phyloP scores from a whole-genome alignment of 2,329 filamentous ascomycete species.

The Delphinella strobiligena region DNA sequence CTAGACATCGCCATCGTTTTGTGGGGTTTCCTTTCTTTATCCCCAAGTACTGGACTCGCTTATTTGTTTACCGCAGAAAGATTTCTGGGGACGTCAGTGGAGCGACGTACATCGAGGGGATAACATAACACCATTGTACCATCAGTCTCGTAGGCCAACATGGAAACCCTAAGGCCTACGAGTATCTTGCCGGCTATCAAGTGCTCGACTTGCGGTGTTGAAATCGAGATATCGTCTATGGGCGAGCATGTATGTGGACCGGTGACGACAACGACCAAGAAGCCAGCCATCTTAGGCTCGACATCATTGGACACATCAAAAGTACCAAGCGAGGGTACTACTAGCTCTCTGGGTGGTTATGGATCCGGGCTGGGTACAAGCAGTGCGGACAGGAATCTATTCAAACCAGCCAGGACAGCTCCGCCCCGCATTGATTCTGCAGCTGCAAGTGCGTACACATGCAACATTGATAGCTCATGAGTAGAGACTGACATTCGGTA shows the following conservation, averaged over 20 bases:
- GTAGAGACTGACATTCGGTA: slow-evolving; percentile 1
- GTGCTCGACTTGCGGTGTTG: slow-evolving; percentile 65
- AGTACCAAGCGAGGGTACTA: too few species aligned
- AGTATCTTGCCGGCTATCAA: slow-evolving; percentile 73
- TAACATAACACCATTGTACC: too few species aligned
- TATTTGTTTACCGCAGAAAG: neutral
- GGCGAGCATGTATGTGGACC: slow-evolving; percentile 62
- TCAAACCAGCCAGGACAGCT: slow-evolving; percentile 28
- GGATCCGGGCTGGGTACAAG: too few species aligned
- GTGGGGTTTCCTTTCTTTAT: neutral
- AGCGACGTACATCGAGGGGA: too few species aligned
- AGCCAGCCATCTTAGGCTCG: too few species aligned
- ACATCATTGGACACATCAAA: too few species aligned
- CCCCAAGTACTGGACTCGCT: neutral
- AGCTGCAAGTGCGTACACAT: slow-evolving; percentile 38
- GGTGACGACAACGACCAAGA: too few species aligned
- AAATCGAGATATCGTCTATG: slow-evolving; percentile 77
- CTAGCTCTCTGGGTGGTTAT: too few species aligned
- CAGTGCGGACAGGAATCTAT: slow-evolving; percentile 1
- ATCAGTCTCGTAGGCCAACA: slow-evolving; percentile 1
- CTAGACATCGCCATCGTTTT: neutral
- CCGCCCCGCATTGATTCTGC: slow-evolving; percentile 40
- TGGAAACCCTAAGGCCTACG: slow-evolving; percentile 18
- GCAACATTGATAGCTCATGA: neutral
- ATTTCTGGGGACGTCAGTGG: too few species aligned